Conservation (phyloP, 208 protist genomes). For the Wallacemonas sp. region DNA sequence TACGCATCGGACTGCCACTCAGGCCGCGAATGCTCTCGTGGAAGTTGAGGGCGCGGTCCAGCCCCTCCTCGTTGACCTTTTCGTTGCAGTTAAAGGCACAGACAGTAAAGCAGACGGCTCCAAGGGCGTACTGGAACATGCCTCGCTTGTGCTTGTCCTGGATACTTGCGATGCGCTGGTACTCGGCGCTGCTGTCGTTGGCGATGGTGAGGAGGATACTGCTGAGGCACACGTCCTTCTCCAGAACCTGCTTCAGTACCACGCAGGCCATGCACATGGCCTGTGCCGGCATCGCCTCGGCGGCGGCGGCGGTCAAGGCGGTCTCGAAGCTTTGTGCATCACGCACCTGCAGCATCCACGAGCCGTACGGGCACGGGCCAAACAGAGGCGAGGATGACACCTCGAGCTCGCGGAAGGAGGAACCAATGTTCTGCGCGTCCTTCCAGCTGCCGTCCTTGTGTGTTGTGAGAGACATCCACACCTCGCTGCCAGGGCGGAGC, state of each 20-base stretch:
- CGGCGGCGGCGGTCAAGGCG: constrained; percentile 21
- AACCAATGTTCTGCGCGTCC: constrained; percentile 28
- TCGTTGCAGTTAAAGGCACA: constrained; percentile 25
- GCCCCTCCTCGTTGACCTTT: constrained; percentile 1
- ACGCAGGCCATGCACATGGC: constrained; percentile 29
- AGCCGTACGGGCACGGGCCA: constrained; percentile 38
- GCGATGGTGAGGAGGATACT: constrained; percentile 36
- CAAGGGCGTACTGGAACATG: constrained; percentile 52
- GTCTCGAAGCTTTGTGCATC: constrained; percentile 21
- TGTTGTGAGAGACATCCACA: constrained; percentile 34
- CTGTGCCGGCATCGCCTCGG: constrained; percentile 26
- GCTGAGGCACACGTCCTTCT: constrained; percentile 46
- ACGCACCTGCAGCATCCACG: constrained; percentile 28
- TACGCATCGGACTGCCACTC: constrained; percentile 26
- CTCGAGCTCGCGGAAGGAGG: constrained; percentile 17
- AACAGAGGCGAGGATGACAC: constrained; percentile 59
- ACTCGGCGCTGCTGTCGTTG: constrained; percentile 12
- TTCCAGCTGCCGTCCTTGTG: constrained; percentile 30
- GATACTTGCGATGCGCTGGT: constrained; percentile 20
- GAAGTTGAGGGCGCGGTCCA: constrained; percentile 5
- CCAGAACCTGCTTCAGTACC: constrained; percentile 27
- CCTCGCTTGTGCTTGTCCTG: constrained; percentile 23
- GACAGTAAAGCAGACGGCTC: constrained; percentile 46
- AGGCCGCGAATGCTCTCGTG: constrained; percentile 7
- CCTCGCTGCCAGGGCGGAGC: constrained; percentile 26